Conservation (phyloP, 768 basidiomycete genomes). For the Holtermanniella nyarrowii region DNA sequence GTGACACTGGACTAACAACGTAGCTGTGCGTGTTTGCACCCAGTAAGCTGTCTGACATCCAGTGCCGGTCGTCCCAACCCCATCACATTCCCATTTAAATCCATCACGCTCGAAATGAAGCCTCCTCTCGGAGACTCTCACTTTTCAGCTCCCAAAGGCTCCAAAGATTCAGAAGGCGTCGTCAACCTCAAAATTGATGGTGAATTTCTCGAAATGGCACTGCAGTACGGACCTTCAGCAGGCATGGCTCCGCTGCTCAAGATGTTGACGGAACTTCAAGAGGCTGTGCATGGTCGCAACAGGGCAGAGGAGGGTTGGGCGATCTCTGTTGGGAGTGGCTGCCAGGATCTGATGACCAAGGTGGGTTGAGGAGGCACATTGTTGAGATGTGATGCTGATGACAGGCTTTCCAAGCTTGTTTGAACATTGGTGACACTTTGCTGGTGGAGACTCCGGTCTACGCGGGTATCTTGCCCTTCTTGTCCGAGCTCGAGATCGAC, state of each 20-base stretch:
- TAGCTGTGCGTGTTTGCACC: not conserved
- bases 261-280: conserved; percentile 53
- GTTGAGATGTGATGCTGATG: not conserved
- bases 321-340: conserved; percentile 67
- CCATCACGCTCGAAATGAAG: conserved; percentile 50
- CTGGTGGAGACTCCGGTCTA: conserved; percentile 56
- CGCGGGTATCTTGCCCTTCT: conserved; percentile 40
- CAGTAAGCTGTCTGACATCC: too few relatives aligned
- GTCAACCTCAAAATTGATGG: conserved; percentile 44
- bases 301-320: conserved; percentile 53
- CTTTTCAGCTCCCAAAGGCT: conserved; percentile 47
- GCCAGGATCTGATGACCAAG: conserved; percentile 83
- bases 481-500: conserved; percentile 26
- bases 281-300: conserved; percentile 53
- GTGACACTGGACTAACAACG: not conserved
- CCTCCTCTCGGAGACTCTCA: conserved; percentile 20
- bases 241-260: conserved; percentile 52
- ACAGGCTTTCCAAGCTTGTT: conserved; percentile 59
- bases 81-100: conserved; percentile 80
- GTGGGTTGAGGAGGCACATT: conserved; percentile 45
- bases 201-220: conserved; percentile 52
- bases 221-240: conserved; percentile 68
- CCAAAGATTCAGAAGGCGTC: conserved; percentile 46
- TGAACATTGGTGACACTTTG: conserved; percentile 69
- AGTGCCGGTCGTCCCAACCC: conserved; percentile 81